phyloP scores from a whole-genome alignment of 495 filamentous ascomycete species.

The Cairneyella variabilis region DNA sequence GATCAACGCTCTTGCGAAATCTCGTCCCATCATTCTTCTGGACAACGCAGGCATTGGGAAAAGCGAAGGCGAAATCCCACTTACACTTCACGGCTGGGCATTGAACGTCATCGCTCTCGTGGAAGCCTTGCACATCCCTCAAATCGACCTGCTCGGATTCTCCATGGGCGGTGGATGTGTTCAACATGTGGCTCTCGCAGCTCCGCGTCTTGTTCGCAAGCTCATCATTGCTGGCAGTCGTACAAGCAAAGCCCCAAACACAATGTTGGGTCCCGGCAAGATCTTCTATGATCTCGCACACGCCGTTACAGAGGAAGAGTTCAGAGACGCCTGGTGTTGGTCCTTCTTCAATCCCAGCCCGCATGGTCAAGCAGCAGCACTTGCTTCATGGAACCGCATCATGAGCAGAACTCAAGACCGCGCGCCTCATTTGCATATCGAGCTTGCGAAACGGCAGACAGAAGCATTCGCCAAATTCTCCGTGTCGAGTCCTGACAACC shows the following conservation, averaged over 20 bases:
- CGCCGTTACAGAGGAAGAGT: conserved; percentile 10
- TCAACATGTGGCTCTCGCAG: conserved; percentile 26
- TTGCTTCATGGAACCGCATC: conserved; percentile 26
- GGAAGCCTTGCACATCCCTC: conserved; percentile 52
- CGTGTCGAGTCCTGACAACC: conserved; percentile 22
- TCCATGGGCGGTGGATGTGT: conserved; percentile 30
- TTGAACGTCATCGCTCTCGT: conserved; percentile 63
- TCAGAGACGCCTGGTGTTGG: conserved; percentile 7
- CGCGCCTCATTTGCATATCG: conserved; percentile 19
- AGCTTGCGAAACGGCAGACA: conserved; percentile 23
- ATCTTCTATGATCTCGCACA: not conserved
- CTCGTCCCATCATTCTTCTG: conserved; percentile 25
- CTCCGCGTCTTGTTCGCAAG: conserved; percentile 18
- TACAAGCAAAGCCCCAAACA: conserved; percentile 13
- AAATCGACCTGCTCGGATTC: conserved; percentile 40
- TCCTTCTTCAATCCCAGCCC: conserved; percentile 23
- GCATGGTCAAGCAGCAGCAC: conserved; percentile 18
- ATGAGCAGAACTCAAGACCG: conserved; percentile 2
- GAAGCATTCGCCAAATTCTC: conserved; percentile 22
- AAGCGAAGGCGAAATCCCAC: conserved; percentile 21
- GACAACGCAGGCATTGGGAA: conserved; percentile 29
- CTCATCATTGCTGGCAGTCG: conserved; percentile 27
- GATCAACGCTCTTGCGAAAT: conserved; percentile 23
- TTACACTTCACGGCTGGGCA: conserved; percentile 27
- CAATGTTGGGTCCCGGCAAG: not conserved